Base-by-base conservation (phyloP, 2,329 filamentous ascomycete genomes). In the Dothistroma pini region DNA sequence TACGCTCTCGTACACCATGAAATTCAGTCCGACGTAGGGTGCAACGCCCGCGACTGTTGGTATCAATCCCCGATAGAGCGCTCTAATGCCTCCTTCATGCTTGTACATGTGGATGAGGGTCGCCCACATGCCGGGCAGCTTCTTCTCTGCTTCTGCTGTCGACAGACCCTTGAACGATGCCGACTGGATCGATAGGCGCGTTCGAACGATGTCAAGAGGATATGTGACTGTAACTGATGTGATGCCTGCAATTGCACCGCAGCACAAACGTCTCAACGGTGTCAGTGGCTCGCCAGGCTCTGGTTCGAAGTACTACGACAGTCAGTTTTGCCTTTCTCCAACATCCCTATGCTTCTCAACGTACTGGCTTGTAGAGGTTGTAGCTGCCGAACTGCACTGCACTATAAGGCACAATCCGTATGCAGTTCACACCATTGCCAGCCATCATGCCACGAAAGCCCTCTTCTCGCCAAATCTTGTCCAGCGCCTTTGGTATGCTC, bases 301-400 rank as follows among this genome's bases (percentile, higher is more conserved):
- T 51, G 84, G 76, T 74, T 96, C 92, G 69, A 95, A 93, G 71
- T 95, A 86, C 80, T 89, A 68, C 12, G 9, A 16, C 8, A 34
- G 32, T 62, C 47, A 58, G 56, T 51, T 53, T 51, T 19, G 19
- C 47, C 35, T 16, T 16, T 4, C 29, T 31, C 2, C 21, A 12
- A 14, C 22, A 11, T 19, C 10, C 16, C 5, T 14, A 6, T 16
- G 25, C 12, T 21, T 53, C 16, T 8, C 32, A 54, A 78, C 87
- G 75, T 79, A 96, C 93, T 79, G 87, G 85, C 78, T 96, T 97
- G 79, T 99, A 99, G 68, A 97, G 86, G 75, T 96, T 97, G 80
- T 97, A 99, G 74, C 92, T 96, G 69, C 93, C 93, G 76, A 99
- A 99, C 74, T 99, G 95, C 47, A 97, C 95, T 11, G 95, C 95